Percentiles rank a stretch among this genome's conserved stretches.
Conservation (phyloP, 495 filamentous ascomycete genomes). For the Penicillium pancosmium region DNA sequence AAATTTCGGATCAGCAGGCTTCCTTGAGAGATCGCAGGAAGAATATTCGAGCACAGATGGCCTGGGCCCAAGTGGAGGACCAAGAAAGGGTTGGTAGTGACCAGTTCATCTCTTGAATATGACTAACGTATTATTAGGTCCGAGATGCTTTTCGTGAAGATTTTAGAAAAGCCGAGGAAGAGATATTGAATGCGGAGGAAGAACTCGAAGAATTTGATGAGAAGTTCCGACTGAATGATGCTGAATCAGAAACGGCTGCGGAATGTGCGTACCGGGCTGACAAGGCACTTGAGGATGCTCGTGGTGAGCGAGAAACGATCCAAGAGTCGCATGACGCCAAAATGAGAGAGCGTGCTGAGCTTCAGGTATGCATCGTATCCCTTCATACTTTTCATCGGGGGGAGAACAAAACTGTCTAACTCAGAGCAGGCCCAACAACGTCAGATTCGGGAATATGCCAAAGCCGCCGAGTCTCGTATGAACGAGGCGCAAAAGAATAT, state of each 20-base stretch:
- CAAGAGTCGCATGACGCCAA: conserved; percentile 42
- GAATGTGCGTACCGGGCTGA: conserved; percentile 58
- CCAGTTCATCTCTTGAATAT: neutral
- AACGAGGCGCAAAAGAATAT: conserved; percentile 44
- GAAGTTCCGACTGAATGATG: conserved; percentile 47
- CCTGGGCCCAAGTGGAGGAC: conserved; percentile 72
- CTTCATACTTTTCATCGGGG: neutral
- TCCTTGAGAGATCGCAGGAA: conserved; percentile 55
- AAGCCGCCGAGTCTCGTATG: conserved; percentile 45
- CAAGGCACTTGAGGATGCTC: conserved; percentile 45
- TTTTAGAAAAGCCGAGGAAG: conserved; percentile 37
- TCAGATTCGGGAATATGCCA: conserved; percentile 49
- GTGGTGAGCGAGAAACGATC: conserved; percentile 43
- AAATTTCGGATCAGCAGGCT: conserved; percentile 60
- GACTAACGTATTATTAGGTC: conserved; percentile 29
- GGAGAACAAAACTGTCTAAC: conserved; percentile 9
- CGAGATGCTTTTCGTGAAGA: conserved; percentile 36
- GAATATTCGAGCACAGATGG: conserved; percentile 60
- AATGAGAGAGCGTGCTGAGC: conserved; percentile 43
- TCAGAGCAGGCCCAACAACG: conserved; percentile 53
- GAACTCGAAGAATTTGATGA: conserved; percentile 42
- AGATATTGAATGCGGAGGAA: conserved; percentile 45
- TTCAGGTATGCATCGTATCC: conserved; percentile 44
- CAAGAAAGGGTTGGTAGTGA: conserved; percentile 44
- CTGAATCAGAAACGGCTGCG: conserved; percentile 53